These are phyloP conservation scores for Cryptococcus deneoformans DNA, from an alignment of 1,284 basidiomycete species.

Conservation along the genomic window DNA sequence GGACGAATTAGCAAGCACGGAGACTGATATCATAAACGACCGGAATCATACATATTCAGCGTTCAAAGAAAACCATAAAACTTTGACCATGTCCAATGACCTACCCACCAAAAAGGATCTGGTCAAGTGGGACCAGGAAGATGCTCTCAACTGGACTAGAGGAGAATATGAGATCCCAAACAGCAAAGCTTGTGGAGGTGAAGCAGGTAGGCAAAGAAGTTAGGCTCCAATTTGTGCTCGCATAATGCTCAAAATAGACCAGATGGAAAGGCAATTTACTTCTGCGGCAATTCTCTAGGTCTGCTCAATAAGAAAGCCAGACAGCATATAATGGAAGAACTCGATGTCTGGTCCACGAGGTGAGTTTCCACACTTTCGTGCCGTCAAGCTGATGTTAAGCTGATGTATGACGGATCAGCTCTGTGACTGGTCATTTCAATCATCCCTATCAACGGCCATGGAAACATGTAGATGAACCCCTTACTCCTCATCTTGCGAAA, in stretches of 20 bases:
- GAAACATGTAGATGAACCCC: constrained; percentile 72
- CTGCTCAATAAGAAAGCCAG: constrained; percentile 71
- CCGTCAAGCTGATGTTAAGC: not conserved
- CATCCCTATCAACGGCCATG: constrained; percentile 82
- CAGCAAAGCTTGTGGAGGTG: constrained; percentile 40
- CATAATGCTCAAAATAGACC: not conserved
- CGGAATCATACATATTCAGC: no score
- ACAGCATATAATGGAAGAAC: constrained; percentile 73
- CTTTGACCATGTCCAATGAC: not conserved
- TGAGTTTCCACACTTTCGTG: constrained; percentile 42
- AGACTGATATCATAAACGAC: no score
- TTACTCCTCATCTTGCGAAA: constrained; percentile 73
- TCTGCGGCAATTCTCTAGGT: constrained; percentile 96
- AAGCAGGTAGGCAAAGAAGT: constrained; percentile 29
- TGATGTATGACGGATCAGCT: constrained; percentile 54
- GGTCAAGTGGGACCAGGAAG: constrained; percentile 31
- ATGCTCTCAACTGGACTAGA: constrained; percentile 47
- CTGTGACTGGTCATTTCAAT: constrained; percentile 85
- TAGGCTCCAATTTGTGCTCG: not conserved
- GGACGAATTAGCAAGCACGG: no score
- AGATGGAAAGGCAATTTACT: constrained; percentile 61
- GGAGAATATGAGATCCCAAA: constrained; percentile 47
- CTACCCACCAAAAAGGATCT: constrained; percentile 11
- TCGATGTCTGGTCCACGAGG: constrained; percentile 82
- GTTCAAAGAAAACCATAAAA: no score